Evolutionary conservation across 345 rosid species (phyloP), one percentile per base, ranked within the genome.

Genomic region (Boechera divaricarpa): DNA sequence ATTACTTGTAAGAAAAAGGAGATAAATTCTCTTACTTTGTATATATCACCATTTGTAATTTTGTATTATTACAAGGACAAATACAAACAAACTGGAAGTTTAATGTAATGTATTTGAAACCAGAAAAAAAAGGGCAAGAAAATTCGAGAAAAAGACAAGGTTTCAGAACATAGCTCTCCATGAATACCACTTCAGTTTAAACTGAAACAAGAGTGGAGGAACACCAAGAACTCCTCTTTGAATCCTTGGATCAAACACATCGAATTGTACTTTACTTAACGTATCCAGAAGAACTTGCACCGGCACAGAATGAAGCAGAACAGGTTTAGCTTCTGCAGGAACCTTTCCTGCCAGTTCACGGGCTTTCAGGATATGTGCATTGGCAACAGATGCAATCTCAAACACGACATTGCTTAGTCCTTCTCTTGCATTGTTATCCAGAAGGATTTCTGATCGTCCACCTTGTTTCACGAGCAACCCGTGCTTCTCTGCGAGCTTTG

Each of bases 301-400:
- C 1, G 98, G 95, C 63, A 92, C 83, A 3, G 94, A 88, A 9
- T 89, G 93, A 48, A 94, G 86, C 72, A 92, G 89, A 55, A 87
- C 94, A 0, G 92, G 86, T 52, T 79, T 85, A 58, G 97, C 94
- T 54, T 90, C 98, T n/a, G 0, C 24, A 21, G 97, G 97, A 60
- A 94, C 83, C 3, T 85, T 83, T 58, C 74, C 84, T 0, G 88
- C 88, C 61, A 94, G 83, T 52, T 85, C 91, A 47, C 92, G 98
- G 47, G 97, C 96, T 88, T 92, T 94, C 81, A 74, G 75, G 67
- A 92, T 82, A 80, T 94, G 98, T 13, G 70, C 83, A 78, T 94
- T 90, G 52, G 98, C 97, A 2, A 89, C 87, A 2, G 97, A 92
- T 31, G 97, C 98, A 76, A 94, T 90, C 72, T 92, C 98, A 75